Evolutionary conservation across 345 rosid genomes (phyloP), one percentile per base, ranked within the genome.

Genomic region (Erodium maritimum): DNA sequence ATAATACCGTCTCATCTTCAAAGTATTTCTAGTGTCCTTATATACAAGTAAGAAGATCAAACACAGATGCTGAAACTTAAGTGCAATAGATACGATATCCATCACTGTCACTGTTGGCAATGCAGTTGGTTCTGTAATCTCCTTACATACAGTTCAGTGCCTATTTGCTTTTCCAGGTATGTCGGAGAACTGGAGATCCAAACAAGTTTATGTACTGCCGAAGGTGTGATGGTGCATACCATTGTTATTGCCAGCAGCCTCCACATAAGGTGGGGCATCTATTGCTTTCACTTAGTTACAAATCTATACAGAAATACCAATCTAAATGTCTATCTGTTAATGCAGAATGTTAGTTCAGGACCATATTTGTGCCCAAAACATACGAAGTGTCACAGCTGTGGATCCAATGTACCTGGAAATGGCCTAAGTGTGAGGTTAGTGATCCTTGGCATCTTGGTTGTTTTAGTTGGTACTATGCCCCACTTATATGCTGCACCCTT

Each of bases 181-280:
- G 99, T 65, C 90, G 87, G 71, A 82, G 84, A 67, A 75, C 78
- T 18, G 99, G 97, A 66, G 97, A 90, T 73, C 97, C 99, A 58
- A 94, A 85, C 71, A 94, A 84, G 71, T 83, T 94, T 56, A 81
- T 87, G 91, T 87, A 90, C 75, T 94, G 99, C 79, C 85, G 82
- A 80, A 78, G 99, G 69, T 94, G 97, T 66, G 99, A 94, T 68
- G 93, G 72, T 64, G 97, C 97, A 55, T 87, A 87, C 70, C 99
- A 94, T 75, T 94, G 99, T 78, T 89, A 94, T 71, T 94, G 99
- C 70, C 99, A 90, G 73, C 99, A 90, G 65, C 99, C 97, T 57
- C 94, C 96, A 0, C 99, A 94, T 84, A 94, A 94, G 91, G 99
- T 93, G 65, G 48, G 67, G 7, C 65, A 61, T 67, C 53, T n/a